phyloP scores from a whole-genome alignment of 2,329 filamentous ascomycete genomes.

The Arthrobotrys entomopaga region DNA sequence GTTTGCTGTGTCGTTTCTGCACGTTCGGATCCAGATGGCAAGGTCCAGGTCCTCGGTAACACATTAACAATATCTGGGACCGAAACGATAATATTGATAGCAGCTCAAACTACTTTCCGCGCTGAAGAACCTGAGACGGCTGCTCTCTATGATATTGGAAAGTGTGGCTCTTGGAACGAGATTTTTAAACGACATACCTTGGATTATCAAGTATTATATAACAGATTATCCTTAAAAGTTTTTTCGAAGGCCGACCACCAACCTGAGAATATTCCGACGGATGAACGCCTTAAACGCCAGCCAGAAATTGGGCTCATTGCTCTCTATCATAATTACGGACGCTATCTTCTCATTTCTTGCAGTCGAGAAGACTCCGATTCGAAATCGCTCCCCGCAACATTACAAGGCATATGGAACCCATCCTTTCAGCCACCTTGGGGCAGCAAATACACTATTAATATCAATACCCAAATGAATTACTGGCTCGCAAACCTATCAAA shows the following conservation, averaged over 20 bases:
- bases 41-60: conserved; percentile 60
- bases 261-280: conserved; percentile 24
- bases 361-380: conserved; percentile 57
- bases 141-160: conserved; percentile 59
- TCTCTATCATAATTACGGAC: conserved; percentile 62
- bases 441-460: conserved; percentile 67
- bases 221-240: conserved; percentile 60
- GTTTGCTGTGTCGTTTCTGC: conserved; percentile 60
- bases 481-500: conserved; percentile 62
- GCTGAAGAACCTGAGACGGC: conserved; percentile 58
- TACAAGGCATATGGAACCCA: conserved; percentile 65
- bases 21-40: conserved; percentile 58
- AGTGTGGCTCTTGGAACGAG: conserved; percentile 20
- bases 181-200: conserved; percentile 59
- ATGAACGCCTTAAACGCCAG: conserved; percentile 58
- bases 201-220: conserved; percentile 61
- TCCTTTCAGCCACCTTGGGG: conserved; percentile 65
- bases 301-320: conserved; percentile 56
- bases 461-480: conserved; percentile 69
- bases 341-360: conserved; percentile 63
- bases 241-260: conserved; percentile 43
- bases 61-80: conserved; percentile 62
- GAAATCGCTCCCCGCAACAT: conserved; percentile 62
- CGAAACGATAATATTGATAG: conserved; percentile 61
- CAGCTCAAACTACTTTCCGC: conserved; percentile 63